Conservation (phyloP, 495 filamentous ascomycete species). For the Xylaria castorea region DNA sequence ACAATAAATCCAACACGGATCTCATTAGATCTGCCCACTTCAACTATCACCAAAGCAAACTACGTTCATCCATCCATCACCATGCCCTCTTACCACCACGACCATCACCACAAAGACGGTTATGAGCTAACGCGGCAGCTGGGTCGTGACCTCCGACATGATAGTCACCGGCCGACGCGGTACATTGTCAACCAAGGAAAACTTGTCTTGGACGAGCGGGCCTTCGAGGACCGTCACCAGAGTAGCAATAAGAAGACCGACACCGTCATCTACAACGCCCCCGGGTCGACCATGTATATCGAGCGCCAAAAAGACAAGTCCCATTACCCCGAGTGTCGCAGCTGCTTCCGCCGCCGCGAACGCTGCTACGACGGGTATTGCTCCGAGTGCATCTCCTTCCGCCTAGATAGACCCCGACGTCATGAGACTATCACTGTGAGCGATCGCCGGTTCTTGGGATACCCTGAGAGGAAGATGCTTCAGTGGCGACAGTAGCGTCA, state of each 20-base stretch:
- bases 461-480: constrained; percentile 26
- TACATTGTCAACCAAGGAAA: constrained; percentile 38
- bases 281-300: constrained; percentile 33
- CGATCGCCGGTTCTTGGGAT: constrained; percentile 9
- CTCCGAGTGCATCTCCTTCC: constrained; percentile 29
- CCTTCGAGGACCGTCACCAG: constrained; percentile 4
- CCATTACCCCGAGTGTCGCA: constrained; percentile 34
- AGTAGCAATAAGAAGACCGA: constrained; percentile 18
- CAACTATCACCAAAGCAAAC: background rate
- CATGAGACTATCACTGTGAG: background rate
- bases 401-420: background rate
- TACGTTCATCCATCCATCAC: background rate
- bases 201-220: constrained; percentile 28
- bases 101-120: constrained; percentile 16
- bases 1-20: background rate
- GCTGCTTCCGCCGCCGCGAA: constrained; percentile 28
- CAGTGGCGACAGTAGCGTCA: constrained; percentile 14
- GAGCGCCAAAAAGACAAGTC: constrained; percentile 21
- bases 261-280: constrained; percentile 43
- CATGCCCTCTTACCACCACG: constrained; percentile 30
- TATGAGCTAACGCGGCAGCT: constrained; percentile 24
- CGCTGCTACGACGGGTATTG: constrained; percentile 31
- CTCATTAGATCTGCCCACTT: background rate
- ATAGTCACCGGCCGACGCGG: constrained; percentile 24
- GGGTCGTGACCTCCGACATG: constrained; percentile 15